These are phyloP conservation scores for Boechera stricta DNA, from an alignment of 345 rosid genomes.

Conservation along the genomic window DNA sequence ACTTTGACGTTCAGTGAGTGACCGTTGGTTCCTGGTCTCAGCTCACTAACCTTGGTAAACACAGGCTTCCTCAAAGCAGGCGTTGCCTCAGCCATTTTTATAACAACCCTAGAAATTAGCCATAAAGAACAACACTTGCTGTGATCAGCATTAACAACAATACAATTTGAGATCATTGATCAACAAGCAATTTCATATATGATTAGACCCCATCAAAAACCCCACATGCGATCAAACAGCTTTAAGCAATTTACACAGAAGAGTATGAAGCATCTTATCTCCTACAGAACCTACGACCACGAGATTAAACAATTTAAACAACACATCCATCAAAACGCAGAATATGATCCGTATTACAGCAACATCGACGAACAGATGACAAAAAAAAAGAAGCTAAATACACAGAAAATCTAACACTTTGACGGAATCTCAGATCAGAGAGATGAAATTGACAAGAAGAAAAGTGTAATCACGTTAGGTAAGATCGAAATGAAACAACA, in stretches of 20 bases:
- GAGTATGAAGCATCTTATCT: slow-evolving; percentile 9
- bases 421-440: slow-evolving; percentile 12
- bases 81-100: slow-evolving; percentile 76
- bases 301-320: background rate
- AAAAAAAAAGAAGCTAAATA: slow-evolving; percentile 7
- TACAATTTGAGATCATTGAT: slow-evolving; percentile 3
- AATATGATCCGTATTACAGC: background rate
- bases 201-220: background rate
- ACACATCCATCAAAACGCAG: background rate
- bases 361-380: background rate
- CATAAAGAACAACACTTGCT: background rate
- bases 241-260: background rate
- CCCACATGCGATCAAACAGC: background rate
- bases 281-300: background rate
- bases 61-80: slow-evolving; percentile 86
- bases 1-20: slow-evolving; percentile 85
- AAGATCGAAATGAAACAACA: background rate
- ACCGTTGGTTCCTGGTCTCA: slow-evolving; percentile 91
- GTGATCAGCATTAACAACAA: slow-evolving; percentile 14
- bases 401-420: slow-evolving; percentile 8
- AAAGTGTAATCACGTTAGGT: background rate
- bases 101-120: background rate
- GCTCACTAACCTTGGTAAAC: slow-evolving; percentile 88
- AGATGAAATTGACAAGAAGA: background rate
- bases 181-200: slow-evolving; percentile 6